Evolutionary conservation across 495 filamentous ascomycete genomes (phyloP).

Genomic region (Aspergillus conjunctus): DNA sequence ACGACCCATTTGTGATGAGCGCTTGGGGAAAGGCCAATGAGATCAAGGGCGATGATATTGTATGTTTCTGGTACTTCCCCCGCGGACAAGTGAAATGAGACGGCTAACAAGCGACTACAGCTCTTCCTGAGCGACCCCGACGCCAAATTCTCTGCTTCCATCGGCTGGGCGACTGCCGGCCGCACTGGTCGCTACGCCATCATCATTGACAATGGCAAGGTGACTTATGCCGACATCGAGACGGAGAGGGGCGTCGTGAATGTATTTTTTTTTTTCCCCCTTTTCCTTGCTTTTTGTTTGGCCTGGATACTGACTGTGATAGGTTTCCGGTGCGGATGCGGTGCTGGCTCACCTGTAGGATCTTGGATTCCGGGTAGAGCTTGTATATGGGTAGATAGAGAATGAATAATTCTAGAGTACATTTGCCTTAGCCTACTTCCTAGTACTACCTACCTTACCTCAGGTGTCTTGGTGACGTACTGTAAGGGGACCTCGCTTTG

Average conservation of each 20-base stretch:
- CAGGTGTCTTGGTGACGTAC: too few relatives aligned
- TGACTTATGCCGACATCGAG: constrained; percentile 82
- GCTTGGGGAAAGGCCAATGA: constrained; percentile 94
- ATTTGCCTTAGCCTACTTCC: background rate
- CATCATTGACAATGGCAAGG: constrained; percentile 84
- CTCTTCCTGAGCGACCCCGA: constrained; percentile 83
- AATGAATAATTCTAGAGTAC: background rate
- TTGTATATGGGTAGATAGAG: background rate
- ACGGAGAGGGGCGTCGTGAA: constrained; percentile 60
- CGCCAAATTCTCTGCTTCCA: constrained; percentile 70
- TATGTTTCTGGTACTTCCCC: constrained; percentile 40
- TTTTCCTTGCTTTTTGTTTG: background rate
- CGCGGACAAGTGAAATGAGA: background rate
- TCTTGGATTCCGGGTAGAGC: background rate
- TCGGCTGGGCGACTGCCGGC: constrained; percentile 73
- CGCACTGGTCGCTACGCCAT: constrained; percentile 84
- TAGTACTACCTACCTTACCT: background rate
- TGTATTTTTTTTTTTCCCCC: constrained; percentile 19
- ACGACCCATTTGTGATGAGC: constrained; percentile 89
- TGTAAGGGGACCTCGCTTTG: too few relatives aligned
- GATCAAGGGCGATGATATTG: constrained; percentile 73
- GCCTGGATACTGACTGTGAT: constrained; percentile 5
- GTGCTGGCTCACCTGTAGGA: constrained; percentile 51
- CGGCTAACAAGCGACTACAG: constrained; percentile 30
- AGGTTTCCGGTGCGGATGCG: constrained; percentile 74